These are phyloP conservation scores for Paraurostyla sp. DNA, from an alignment of 73 alveolate species.

Conservation along the genomic window DNA sequence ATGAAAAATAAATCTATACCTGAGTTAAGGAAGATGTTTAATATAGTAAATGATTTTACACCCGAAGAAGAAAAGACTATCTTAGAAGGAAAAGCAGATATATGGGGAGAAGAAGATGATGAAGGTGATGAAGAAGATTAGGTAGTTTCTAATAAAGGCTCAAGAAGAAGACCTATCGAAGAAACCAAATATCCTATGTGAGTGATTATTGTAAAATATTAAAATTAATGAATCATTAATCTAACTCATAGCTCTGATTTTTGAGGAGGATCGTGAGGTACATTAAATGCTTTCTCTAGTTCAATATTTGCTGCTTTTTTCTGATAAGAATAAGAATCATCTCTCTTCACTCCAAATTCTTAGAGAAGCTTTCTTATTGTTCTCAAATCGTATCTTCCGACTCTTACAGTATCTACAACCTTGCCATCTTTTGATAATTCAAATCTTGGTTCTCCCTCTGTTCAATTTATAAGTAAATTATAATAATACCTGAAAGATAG, in stretches of 20 bases:
- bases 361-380: not conserved
- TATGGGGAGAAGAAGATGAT: conserved; percentile 67
- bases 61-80: conserved; percentile 73
- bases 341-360: conserved; percentile 15
- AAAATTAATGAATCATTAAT: no score
- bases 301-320: conserved; percentile 44
- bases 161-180: no score
- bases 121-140: conserved; percentile 2
- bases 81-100: conserved; percentile 68
- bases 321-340: conserved; percentile 49
- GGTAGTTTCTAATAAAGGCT: not conserved
- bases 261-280: conserved; percentile 15
- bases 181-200: not conserved
- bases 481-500: conserved; percentile 32
- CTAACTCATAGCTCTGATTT: not conserved
- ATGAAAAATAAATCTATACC: conserved; percentile 63
- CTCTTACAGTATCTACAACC: conserved; percentile 54
- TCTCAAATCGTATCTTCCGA: conserved; percentile 56
- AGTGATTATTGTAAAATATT: no score
- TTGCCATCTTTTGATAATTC: conserved; percentile 50
- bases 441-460: conserved; percentile 59
- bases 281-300: conserved; percentile 37
- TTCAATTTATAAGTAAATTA: not conserved
- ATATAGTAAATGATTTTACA: conserved; percentile 59
- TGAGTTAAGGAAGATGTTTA: conserved; percentile 58